Evolutionary conservation across 2,329 filamentous ascomycete genomes (phyloP), one percentile per base, ranked within the genome.

Genomic region (Xylaria sp.): DNA sequence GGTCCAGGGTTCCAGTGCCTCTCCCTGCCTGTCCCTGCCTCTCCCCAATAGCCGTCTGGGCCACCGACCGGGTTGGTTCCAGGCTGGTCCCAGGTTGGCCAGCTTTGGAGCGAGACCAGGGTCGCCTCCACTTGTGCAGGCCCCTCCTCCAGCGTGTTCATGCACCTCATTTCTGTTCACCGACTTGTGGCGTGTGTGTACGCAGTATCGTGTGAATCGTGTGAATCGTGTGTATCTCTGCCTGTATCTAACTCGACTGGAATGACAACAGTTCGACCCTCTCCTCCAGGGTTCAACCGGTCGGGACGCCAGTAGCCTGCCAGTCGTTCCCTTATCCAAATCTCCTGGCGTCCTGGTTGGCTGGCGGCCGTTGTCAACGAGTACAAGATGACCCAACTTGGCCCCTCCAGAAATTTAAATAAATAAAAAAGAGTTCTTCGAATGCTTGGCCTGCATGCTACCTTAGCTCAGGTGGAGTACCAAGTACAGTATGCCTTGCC

Each of bases 91-190:
- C 10, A 67, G 69, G 69, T 66, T 69, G 67, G 36, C 65, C 57
- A 64, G 69, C 67, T 69, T 71, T 58, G 64, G 62, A 67, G 71
- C 57, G 68, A 70, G 72, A 74, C 75, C 73, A 64, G 75, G 75
- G 75, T 75, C 64, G 68, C 74, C 70, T 73, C 68, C 62, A 72
- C 69, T 70, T 48, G 67, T 58, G 41, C 39, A 31, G 39, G 56
- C 56, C 56, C 56, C 63, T 73, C 74, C 76, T 73, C 77, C 78
- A 80, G 78, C 81, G 62, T 71, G 80, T 82, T 83, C 81, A 83
- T 83, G 82, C 81, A 83, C 72, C 80, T 82, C 81, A 82, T 81
- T 68, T 73, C 67, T 73, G 73, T 79, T 83, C 82, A 83, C 82
- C 82, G 82, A 83, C 82, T 82, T 82, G 62, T 58, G 48, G 51